phyloP scores from a whole-genome alignment of 2,329 filamentous ascomycete species.

The Teratosphaeria nubilosa region DNA sequence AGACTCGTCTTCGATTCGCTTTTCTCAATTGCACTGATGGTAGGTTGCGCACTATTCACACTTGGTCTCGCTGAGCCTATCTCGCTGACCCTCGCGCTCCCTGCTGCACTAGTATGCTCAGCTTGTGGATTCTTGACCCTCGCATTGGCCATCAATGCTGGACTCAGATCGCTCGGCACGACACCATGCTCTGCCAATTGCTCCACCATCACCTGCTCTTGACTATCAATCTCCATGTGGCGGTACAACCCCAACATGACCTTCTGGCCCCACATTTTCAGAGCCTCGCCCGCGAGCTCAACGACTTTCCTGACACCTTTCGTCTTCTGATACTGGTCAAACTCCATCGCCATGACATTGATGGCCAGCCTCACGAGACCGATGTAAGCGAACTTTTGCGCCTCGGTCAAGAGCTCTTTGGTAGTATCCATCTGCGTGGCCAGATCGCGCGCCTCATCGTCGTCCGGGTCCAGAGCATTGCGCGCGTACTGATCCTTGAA shows the following conservation, averaged over 20 bases:
- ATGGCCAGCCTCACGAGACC: constrained; percentile 77
- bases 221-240: constrained; percentile 90
- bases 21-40: constrained; percentile 7
- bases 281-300: constrained; percentile 59
- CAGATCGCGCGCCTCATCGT: constrained; percentile 69
- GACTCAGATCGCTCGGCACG: constrained; percentile 69
- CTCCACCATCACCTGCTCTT: constrained; percentile 97
- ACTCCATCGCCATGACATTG: constrained; percentile 61
- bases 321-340: constrained; percentile 51
- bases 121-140: constrained; percentile 71
- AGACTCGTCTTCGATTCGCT: constrained; percentile 9
- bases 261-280: constrained; percentile 95
- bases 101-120: not conserved
- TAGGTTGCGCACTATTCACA: constrained; percentile 15
- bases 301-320: constrained; percentile 64
- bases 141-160: constrained; percentile 80
- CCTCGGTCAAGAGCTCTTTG: constrained; percentile 88
- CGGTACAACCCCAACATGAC: constrained; percentile 92
- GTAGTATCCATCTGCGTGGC: constrained; percentile 88
- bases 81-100: not conserved
- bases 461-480: constrained; percentile 48
- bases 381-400: constrained; percentile 92
- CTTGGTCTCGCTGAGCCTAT: constrained; percentile 23
- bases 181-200: constrained; percentile 90
- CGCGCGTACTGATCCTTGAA: constrained; percentile 65